These are phyloP conservation scores for Funneliformis caledonium DNA, from an alignment of 371 early-diverging fungal species.

Conservation along the genomic window DNA sequence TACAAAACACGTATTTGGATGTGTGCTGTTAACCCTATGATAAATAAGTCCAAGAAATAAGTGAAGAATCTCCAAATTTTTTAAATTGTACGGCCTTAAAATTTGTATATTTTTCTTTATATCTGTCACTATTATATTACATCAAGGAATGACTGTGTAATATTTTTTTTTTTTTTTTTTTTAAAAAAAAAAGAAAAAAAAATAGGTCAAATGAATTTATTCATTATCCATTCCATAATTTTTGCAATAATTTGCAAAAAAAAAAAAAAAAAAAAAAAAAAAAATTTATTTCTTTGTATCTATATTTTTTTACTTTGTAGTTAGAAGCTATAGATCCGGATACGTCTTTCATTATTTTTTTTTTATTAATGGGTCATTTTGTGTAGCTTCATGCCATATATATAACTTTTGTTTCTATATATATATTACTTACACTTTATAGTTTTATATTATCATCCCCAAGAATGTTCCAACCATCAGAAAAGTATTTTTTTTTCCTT, in stretches of 20 bases:
- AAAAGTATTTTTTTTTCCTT: conserved; percentile 1
- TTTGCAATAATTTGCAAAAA: too few relatives aligned
- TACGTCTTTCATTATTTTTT: not conserved
- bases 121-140: not conserved
- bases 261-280: not conserved
- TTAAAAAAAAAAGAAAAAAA: not conserved
- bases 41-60: conserved; percentile 36
- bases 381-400: conserved; percentile 19
- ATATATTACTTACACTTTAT: conserved; percentile 2
- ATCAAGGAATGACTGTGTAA: not conserved
- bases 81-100: not conserved
- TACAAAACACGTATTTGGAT: conserved; percentile 99
- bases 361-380: conserved; percentile 23
- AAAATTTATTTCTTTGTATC: conserved; percentile 19
- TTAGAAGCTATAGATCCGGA: conserved; percentile 20
- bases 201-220: conserved; percentile 21
- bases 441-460: conserved; percentile 17
- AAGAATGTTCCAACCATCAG: not conserved
- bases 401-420: not conserved
- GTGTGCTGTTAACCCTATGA: conserved; percentile 61
- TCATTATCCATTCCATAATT: not conserved
- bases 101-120: not conserved
- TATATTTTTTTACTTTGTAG: conserved; percentile 23
- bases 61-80: not conserved
- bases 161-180: not conserved